Conservation (phyloP, 371 early-diverging fungal species). For the Mortierella sp. region DNA sequence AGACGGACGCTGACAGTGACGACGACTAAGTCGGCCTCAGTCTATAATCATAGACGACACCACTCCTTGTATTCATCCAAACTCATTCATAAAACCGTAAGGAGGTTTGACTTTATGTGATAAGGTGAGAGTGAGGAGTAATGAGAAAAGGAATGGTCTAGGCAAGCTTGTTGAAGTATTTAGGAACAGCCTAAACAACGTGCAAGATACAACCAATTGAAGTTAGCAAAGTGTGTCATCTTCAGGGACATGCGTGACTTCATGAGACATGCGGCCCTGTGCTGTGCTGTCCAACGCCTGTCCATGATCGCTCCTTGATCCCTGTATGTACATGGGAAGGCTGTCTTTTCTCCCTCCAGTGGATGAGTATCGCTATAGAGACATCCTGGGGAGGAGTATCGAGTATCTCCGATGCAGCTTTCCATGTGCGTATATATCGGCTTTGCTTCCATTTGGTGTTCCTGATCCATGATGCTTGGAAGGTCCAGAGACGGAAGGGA, state of each 20-base stretch:
- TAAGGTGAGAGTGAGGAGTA: not conserved
- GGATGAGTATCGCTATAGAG: too few relatives aligned
- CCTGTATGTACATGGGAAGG: too few relatives aligned
- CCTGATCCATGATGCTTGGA: not conserved
- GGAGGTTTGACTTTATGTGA: not conserved
- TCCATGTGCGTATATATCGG: not conserved
- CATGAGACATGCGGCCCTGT: not conserved
- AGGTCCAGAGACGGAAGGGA: not conserved
- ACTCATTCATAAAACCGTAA: not conserved
- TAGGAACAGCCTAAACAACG: constrained; percentile 37
- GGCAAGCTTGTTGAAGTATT: constrained; percentile 44
- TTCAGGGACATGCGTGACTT: not conserved
- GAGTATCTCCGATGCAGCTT: not conserved
- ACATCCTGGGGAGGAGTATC: too few relatives aligned
- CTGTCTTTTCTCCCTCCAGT: not conserved
- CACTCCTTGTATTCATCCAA: not conserved
- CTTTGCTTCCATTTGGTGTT: not conserved
- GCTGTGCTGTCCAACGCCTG: not conserved
- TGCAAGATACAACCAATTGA: not conserved
- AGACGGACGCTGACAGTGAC: too few relatives aligned
- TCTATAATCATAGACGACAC: not conserved
- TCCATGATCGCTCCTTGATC: not conserved
- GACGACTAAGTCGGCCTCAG: too few relatives aligned
- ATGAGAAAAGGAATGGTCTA: constrained; percentile 15
- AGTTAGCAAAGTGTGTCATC: not conserved